phyloP scores from a whole-genome alignment of 768 basidiomycete genomes.

The Panellus pusillus region DNA sequence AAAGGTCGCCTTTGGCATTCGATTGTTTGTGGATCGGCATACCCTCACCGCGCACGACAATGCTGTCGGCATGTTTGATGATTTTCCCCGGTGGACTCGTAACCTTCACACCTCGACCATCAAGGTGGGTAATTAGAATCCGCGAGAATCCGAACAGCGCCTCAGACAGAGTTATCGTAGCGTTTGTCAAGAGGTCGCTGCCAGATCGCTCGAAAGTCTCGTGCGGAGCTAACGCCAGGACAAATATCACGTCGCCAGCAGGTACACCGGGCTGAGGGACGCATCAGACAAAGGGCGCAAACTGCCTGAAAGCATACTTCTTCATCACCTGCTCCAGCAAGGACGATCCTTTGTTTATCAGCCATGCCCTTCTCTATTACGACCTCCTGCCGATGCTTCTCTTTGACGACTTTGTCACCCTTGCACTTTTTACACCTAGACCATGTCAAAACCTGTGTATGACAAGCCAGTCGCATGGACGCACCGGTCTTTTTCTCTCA shows the following conservation, averaged over 20 bases:
- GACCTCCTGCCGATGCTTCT: conserved; percentile 89
- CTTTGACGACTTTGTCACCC: conserved; percentile 77
- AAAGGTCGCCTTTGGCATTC: conserved; percentile 76
- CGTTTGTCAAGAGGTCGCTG: conserved; percentile 74
- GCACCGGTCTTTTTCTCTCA: conserved; percentile 84
- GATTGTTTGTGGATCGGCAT: conserved; percentile 78
- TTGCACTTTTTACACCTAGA: conserved; percentile 94
- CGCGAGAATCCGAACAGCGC: conserved; percentile 94
- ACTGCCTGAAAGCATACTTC: conserved; percentile 46
- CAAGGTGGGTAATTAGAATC: conserved; percentile 87
- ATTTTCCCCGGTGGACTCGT: conserved; percentile 74
- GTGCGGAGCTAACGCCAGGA: conserved; percentile 67
- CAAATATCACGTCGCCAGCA: conserved; percentile 89
- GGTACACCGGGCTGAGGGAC: conserved; percentile 75
- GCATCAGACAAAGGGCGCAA: conserved; percentile 6
- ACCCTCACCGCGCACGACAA: conserved; percentile 80
- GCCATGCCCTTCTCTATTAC: conserved; percentile 85
- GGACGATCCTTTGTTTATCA: conserved; percentile 79
- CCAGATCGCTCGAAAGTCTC: conserved; percentile 82
- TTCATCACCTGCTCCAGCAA: conserved; percentile 92
- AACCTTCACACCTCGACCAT: conserved; percentile 87
- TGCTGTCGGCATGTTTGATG: conserved; percentile 70
- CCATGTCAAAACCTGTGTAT: not conserved
- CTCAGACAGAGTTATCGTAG: conserved; percentile 90
- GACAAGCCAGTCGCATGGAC: conserved; percentile 18